A percentile compares a stretch with the other conserved stretches of the same genome.
Evolutionary conservation across 495 filamentous ascomycete species (phyloP).

Genomic region (Lophium mytilinum): DNA sequence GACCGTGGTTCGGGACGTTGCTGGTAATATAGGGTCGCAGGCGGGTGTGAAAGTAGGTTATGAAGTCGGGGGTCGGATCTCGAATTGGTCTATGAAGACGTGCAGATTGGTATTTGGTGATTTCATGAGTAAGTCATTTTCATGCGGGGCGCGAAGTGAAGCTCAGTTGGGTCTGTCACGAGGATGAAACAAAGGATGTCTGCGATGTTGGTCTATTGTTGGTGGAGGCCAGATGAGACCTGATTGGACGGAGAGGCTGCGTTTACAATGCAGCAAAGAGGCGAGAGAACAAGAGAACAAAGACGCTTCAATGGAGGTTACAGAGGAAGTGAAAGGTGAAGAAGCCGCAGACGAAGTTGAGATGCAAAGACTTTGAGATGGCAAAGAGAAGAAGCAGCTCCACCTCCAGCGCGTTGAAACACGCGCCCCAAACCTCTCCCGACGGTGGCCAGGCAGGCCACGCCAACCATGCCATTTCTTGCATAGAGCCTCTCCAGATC

Average conservation of each 20-base stretch:
- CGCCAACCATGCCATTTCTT: neutral
- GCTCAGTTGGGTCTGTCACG: neutral
- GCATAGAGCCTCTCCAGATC: neutral
- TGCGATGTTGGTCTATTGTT: conserved; percentile 3
- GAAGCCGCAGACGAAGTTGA: no score
- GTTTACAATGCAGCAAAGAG: no score
- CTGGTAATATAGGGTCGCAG: no score
- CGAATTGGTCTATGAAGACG: neutral
- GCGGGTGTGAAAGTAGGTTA: no score
- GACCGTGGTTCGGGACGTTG: no score
- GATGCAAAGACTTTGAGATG: neutral
- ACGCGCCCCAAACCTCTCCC: neutral
- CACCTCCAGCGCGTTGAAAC: neutral
- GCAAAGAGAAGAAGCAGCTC: neutral
- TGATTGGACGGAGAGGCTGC: no score
- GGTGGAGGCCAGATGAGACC: neutral
- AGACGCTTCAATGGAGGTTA: no score
- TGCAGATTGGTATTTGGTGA: neutral
- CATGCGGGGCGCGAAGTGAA: neutral
- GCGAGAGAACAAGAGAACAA: no score
- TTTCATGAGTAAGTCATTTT: neutral
- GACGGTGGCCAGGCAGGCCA: neutral
- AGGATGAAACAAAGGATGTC: neutral
- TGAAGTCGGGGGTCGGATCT: no score
- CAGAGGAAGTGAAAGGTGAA: no score